Conservation (phyloP, 164 flowering plant species). For the Vitis cinerea region DNA sequence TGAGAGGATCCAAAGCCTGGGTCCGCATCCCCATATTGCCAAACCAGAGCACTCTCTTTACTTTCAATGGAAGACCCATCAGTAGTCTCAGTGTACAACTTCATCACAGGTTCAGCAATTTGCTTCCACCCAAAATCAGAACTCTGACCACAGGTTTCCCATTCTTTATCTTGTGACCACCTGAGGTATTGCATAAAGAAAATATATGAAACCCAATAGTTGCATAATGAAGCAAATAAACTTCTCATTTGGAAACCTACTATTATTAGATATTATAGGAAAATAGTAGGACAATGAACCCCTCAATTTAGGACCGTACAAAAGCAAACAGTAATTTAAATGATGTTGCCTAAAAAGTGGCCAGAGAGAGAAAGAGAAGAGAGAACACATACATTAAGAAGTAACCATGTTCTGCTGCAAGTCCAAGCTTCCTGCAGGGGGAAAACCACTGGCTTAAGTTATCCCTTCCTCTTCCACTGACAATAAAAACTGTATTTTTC, state of each 20-base stretch:
- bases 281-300: too few species aligned
- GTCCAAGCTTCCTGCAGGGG: constrained; percentile 39
- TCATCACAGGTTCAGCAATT: constrained; percentile 50
- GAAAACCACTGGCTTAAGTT: constrained; percentile 38
- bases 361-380: constrained; percentile 1
- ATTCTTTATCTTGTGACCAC: constrained; percentile 41
- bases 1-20: constrained; percentile 52
- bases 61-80: constrained; percentile 54
- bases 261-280: background rate
- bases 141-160: constrained; percentile 45
- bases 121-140: constrained; percentile 54
- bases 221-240: background rate
- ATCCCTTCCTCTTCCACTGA: constrained; percentile 45
- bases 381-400: constrained; percentile 33
- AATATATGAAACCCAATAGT: background rate
- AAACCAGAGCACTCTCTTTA: constrained; percentile 60
- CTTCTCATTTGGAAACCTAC: background rate
- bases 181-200: constrained; percentile 19
- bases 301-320: too few species aligned
- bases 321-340: too few species aligned
- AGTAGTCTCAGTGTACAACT: constrained; percentile 41
- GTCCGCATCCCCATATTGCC: constrained; percentile 60
- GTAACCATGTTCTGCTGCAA: constrained; percentile 57
- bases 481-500: constrained; percentile 44
- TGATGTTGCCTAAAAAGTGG: background rate